Conservation (phyloP, 495 filamentous ascomycete species). For the Chaetomium tenue region DNA sequence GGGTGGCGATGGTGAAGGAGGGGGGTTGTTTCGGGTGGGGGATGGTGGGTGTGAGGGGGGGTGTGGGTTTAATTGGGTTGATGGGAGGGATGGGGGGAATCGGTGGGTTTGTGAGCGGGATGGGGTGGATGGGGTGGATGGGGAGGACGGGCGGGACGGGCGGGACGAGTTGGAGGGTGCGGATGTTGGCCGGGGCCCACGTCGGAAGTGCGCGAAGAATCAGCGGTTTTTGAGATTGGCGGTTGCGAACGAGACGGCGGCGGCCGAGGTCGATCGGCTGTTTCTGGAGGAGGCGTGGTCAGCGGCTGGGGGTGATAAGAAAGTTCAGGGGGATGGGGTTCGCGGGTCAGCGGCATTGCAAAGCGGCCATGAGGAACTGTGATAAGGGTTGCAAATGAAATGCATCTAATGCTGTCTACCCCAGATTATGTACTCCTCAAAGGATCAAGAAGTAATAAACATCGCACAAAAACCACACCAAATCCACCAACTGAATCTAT, state of each 20-base stretch:
- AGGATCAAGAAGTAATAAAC: background rate
- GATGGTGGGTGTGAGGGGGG: conserved; percentile 29
- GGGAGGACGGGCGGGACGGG: no score
- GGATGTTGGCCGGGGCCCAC: no score
- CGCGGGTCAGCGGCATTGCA: no score
- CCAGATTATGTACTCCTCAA: background rate
- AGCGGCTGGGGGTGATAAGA: background rate
- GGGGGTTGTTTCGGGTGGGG: conserved; percentile 32
- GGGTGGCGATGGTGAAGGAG: conserved; percentile 18
- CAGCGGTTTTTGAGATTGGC: conserved; percentile 39
- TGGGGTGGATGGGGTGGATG: no score
- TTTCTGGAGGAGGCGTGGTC: conserved; percentile 24
- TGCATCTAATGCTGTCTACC: no score
- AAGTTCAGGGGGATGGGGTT: no score
- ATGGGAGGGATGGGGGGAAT: conserved; percentile 34
- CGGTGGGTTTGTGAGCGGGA: conserved; percentile 36
- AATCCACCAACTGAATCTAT: background rate
- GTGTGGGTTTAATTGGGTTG: conserved; percentile 36
- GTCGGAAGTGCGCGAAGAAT: conserved; percentile 20
- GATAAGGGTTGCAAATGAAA: background rate
- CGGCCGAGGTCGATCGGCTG: conserved; percentile 28
- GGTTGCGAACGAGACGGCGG: conserved; percentile 21
- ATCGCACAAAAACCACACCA: background rate
- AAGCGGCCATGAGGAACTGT: no score
- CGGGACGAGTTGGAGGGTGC: no score